phyloP scores from a whole-genome alignment of 306 rosid genomes.

The Cucumis hystrix region DNA sequence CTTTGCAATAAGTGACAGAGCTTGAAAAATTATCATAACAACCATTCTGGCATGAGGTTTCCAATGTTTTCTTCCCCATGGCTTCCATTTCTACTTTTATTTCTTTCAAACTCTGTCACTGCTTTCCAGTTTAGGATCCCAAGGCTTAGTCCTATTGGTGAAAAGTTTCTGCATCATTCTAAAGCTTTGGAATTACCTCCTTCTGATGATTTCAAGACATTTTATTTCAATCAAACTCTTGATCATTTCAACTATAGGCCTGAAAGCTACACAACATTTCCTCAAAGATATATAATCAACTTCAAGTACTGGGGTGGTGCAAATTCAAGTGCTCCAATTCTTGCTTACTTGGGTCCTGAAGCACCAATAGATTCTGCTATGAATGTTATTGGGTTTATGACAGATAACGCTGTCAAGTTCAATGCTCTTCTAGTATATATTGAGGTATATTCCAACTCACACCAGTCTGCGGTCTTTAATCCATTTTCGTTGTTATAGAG shows the following conservation, averaged over 20 bases:
- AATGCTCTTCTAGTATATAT: constrained; percentile 47
- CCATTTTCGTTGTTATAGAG: not conserved
- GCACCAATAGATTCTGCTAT: not conserved
- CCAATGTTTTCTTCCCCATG: constrained; percentile 4
- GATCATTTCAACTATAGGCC: constrained; percentile 64
- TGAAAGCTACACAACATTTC: constrained; percentile 44
- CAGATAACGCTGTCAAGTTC: constrained; percentile 44
- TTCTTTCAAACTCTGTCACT: constrained; percentile 10
- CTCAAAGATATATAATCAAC: constrained; percentile 48
- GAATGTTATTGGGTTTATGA: constrained; percentile 27
- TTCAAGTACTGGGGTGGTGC: constrained; percentile 56
- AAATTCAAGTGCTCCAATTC: constrained; percentile 40
- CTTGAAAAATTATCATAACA: not conserved
- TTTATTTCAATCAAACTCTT: constrained; percentile 34
- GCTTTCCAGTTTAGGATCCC: constrained; percentile 23
- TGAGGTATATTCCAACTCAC: constrained; percentile 33
- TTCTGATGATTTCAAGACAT: constrained; percentile 22
- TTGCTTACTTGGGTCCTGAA: constrained; percentile 53
- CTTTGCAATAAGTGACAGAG: not conserved
- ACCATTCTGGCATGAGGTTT: not conserved
- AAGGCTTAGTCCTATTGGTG: not conserved
- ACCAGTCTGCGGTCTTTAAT: not conserved
- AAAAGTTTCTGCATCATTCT: constrained; percentile 11
- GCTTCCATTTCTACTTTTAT: constrained; percentile 11
- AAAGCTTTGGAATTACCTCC: not conserved